Conservation (phyloP, 768 basidiomycete genomes). For the Cystobasidium ongulense region DNA sequence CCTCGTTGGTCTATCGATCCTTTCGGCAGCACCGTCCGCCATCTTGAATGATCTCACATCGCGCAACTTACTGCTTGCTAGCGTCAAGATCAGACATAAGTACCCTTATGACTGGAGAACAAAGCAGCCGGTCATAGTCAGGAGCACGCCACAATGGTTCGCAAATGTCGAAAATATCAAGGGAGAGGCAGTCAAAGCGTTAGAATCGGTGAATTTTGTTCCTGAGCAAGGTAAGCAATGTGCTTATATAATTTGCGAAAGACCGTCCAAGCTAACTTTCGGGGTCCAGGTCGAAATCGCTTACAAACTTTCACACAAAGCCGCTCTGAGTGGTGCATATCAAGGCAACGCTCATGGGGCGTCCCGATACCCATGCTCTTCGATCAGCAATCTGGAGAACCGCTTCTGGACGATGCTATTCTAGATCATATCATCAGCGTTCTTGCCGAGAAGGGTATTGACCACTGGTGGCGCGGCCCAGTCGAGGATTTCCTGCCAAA, state of each 20-base stretch:
- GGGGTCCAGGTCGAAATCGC: constrained; percentile 64
- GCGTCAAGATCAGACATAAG: constrained; percentile 67
- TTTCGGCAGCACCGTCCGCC: constrained; percentile 38
- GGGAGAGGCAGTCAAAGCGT: constrained; percentile 59
- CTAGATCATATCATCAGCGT: constrained; percentile 67
- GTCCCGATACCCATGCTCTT: constrained; percentile 88
- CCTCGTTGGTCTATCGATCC: not conserved
- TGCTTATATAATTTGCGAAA: not conserved
- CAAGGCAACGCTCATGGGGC: constrained; percentile 93
- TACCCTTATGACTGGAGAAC: constrained; percentile 99
- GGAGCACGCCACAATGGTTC: constrained; percentile 96
- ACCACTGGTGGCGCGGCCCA: constrained; percentile 87
- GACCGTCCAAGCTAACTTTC: not conserved
- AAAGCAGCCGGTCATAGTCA: constrained; percentile 72
- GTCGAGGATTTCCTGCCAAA: constrained; percentile 71
- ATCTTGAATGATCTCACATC: constrained; percentile 58
- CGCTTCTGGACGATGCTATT: constrained; percentile 58
- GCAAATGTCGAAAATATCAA: constrained; percentile 83
- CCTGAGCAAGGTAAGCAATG: constrained; percentile 60
- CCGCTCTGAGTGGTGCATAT: constrained; percentile 98
- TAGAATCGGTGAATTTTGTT: constrained; percentile 64
- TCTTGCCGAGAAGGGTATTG: constrained; percentile 63
- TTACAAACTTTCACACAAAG: constrained; percentile 75
- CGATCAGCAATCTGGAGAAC: constrained; percentile 56
- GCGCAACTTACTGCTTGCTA: constrained; percentile 54